Conservation (phyloP, 2,329 filamentous ascomycete species). For the Fusarium devonianum region DNA sequence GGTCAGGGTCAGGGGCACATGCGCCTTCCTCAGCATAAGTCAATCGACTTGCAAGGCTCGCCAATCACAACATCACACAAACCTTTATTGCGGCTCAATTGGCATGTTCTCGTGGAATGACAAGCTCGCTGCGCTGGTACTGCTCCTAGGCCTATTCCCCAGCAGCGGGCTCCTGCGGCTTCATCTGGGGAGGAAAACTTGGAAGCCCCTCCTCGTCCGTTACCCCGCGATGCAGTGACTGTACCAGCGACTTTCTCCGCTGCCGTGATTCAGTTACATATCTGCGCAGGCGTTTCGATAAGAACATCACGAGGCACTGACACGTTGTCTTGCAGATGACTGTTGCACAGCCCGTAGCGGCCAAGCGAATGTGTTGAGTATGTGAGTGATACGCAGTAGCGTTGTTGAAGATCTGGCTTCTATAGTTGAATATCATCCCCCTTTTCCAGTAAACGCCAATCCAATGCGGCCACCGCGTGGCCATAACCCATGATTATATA, state of each 20-base stretch:
- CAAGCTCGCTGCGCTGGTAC: slow-evolving; percentile 19
- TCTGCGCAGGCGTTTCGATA: background rate
- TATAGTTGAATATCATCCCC: slow-evolving; percentile 41
- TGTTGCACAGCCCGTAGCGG: slow-evolving; percentile 15
- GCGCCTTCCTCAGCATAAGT: slow-evolving; percentile 8
- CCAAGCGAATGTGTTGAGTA: slow-evolving; percentile 20
- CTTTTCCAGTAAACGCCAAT: slow-evolving; percentile 38
- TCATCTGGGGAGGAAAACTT: slow-evolving; percentile 1
- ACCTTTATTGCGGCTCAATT: slow-evolving; percentile 4
- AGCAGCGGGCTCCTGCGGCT: slow-evolving; percentile 11
- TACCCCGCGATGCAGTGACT: slow-evolving; percentile 14
- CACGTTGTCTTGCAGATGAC: slow-evolving; percentile 4
- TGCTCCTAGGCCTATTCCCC: background rate
- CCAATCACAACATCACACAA: slow-evolving; percentile 2
- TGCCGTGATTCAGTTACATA: slow-evolving; percentile 16
- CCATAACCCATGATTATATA: slow-evolving; percentile 38
- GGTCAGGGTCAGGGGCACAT: background rate
- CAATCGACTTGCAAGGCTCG: background rate
- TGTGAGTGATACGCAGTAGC: slow-evolving; percentile 23
- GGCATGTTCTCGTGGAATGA: background rate
- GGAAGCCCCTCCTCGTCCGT: slow-evolving; percentile 2
- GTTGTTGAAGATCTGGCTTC: slow-evolving; percentile 43
- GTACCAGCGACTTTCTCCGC: slow-evolving; percentile 1
- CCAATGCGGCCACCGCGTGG: slow-evolving; percentile 34
- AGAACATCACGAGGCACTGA: background rate